These are phyloP conservation scores for Yamadazyma diddensiae DNA, from an alignment of 1,139 yeast species.

Conservation along the genomic window DNA sequence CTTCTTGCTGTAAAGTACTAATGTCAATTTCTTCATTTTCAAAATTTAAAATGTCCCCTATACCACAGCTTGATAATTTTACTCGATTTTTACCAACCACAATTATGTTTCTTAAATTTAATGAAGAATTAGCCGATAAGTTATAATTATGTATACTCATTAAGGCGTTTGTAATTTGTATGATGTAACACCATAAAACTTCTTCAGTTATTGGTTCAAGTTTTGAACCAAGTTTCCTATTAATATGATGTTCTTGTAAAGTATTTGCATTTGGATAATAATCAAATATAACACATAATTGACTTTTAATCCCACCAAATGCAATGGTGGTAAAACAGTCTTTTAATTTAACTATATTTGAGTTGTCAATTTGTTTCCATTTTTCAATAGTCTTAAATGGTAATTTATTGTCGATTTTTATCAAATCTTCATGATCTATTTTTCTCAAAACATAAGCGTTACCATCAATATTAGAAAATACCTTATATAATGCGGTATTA, in stretches of 20 bases:
- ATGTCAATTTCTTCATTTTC: conserved; percentile 23
- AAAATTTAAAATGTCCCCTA: conserved; percentile 60
- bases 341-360: conserved; percentile 63
- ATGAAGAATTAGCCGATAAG: conserved; percentile 57
- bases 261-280: conserved; percentile 42
- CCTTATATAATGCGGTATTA: conserved; percentile 70
- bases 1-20: conserved; percentile 44
- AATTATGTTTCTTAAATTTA: conserved; percentile 68
- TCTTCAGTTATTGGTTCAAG: conserved; percentile 58
- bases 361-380: conserved; percentile 47
- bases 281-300: conserved; percentile 41
- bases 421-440: conserved; percentile 48
- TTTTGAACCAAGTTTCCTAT: conserved; percentile 29
- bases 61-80: conserved; percentile 69
- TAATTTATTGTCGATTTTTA: conserved; percentile 56
- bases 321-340: conserved; percentile 89
- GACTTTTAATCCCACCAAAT: conserved; percentile 62
- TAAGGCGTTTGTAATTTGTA: conserved; percentile 72
- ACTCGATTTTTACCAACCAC: conserved; percentile 70
- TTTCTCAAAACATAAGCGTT: conserved; percentile 72
- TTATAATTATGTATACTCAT: conserved; percentile 58
- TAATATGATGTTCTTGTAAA: conserved; percentile 32
- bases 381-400: conserved; percentile 37
- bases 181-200: conserved; percentile 68
- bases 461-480: conserved; percentile 77